Conservation (phyloP, 192 early-diverging fungal genomes). For the Polychytrium aggregatum region DNA sequence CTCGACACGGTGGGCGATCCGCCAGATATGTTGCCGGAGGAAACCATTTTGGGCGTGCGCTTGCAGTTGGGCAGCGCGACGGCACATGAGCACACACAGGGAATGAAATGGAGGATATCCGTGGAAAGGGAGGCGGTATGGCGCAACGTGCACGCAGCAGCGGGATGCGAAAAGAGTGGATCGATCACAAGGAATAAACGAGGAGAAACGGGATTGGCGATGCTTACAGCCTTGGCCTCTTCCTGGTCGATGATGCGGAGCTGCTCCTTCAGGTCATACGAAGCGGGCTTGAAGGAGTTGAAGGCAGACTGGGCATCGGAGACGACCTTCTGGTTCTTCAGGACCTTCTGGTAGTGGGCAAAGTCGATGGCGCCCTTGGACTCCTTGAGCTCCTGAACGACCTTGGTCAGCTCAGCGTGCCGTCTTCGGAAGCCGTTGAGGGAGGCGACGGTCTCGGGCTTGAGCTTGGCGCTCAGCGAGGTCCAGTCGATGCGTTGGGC, state of each 20-base stretch:
- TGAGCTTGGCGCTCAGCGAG: constrained; percentile 68
- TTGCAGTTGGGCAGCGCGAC: too few species aligned
- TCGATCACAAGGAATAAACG: too few species aligned
- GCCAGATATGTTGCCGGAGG: too few species aligned
- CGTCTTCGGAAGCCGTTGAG: constrained; percentile 88
- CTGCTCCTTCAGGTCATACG: constrained; percentile 78
- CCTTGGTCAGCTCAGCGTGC: constrained; percentile 80
- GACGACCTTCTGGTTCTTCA: constrained; percentile 86
- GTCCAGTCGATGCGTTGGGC: constrained; percentile 81
- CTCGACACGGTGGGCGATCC: too few species aligned
- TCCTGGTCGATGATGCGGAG: constrained; percentile 46
- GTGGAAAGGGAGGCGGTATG: too few species aligned
- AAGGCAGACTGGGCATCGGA: constrained; percentile 83
- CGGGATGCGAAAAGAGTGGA: too few species aligned
- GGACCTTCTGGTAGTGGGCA: constrained; percentile 68
- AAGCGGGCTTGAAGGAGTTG: constrained; percentile 63
- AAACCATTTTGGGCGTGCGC: too few species aligned
- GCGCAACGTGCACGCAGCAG: too few species aligned
- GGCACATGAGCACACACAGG: too few species aligned
- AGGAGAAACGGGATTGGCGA: background rate
- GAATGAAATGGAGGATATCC: too few species aligned
- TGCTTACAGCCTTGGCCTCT: constrained; percentile 39
- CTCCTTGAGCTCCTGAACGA: constrained; percentile 71
- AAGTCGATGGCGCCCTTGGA: constrained; percentile 77
- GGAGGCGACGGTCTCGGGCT: constrained; percentile 78